Conservation (phyloP, 768 basidiomycete genomes). For the Rhodotorula sphaerocarpa region DNA sequence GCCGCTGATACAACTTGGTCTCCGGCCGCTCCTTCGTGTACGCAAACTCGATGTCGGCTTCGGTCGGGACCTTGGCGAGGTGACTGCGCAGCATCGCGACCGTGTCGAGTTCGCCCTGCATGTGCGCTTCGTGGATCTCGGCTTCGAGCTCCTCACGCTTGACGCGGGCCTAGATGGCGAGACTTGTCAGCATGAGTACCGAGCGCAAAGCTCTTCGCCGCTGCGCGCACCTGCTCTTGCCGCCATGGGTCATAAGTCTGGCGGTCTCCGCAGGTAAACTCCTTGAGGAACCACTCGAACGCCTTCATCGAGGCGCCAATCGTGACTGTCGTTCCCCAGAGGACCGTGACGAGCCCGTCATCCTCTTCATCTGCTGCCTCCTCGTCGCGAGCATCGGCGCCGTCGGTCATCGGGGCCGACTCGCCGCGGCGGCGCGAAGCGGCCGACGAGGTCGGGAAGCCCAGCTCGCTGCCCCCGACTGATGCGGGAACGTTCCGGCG, state of each 20-base stretch:
- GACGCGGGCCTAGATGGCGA: conserved; percentile 56
- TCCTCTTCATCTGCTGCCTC: conserved; percentile 38
- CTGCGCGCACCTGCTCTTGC: conserved; percentile 41
- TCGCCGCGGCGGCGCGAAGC: background rate
- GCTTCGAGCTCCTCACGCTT: conserved; percentile 42
- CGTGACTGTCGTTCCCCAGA: conserved; percentile 97
- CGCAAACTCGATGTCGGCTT: conserved; percentile 28
- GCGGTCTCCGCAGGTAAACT: conserved; percentile 75
- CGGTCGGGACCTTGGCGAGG: conserved; percentile 28
- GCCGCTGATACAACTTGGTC: conserved; percentile 60
- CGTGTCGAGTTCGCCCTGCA: conserved; percentile 36
- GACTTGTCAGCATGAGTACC: conserved; percentile 43
- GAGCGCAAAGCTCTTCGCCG: background rate
- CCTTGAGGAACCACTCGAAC: conserved; percentile 78
- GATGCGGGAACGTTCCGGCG: conserved; percentile 38
- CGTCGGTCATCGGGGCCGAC: conserved; percentile 12
- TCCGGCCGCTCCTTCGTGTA: conserved; percentile 37
- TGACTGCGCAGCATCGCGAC: conserved; percentile 43
- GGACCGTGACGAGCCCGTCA: conserved; percentile 60
- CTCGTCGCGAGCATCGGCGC: conserved; percentile 2
- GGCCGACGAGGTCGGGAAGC: conserved; percentile 30
- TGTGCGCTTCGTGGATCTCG: conserved; percentile 26
- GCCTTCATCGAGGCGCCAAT: conserved; percentile 81
- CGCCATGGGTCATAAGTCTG: conserved; percentile 46
- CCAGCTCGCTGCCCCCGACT: conserved; percentile 15